phyloP scores from a whole-genome alignment of 179 eudicot species.

The Pouteria campechiana region DNA sequence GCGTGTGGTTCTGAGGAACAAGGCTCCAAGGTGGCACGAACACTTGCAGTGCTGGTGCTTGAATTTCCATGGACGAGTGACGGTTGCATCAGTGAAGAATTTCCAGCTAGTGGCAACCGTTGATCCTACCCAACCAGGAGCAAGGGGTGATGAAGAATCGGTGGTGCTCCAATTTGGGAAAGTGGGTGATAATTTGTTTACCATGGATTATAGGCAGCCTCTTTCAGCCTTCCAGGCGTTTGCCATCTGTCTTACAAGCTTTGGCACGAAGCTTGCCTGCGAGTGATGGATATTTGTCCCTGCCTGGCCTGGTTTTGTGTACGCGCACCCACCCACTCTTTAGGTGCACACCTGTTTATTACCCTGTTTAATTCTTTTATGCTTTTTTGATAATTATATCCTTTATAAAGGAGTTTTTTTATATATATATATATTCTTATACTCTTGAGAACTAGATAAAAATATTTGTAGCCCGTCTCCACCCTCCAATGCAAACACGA shows the following conservation, averaged over 20 bases:
- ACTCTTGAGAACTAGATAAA: too few species aligned
- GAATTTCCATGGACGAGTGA: constrained; percentile 95
- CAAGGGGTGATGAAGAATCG: constrained; percentile 74
- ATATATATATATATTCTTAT: too few species aligned
- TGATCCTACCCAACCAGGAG: constrained; percentile 82
- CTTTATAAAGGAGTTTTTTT: too few species aligned
- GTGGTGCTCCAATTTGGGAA: constrained; percentile 94
- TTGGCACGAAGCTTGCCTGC: constrained; percentile 93
- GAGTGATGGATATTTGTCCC: constrained; percentile 30
- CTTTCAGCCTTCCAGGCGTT: constrained; percentile 92
- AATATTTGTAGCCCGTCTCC: too few species aligned
- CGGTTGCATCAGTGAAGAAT: constrained; percentile 94
- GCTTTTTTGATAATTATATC: too few species aligned
- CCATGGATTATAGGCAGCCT: constrained; percentile 95
- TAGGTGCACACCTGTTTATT: too few species aligned
- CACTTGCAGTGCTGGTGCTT: constrained; percentile 97
- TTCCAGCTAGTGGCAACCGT: constrained; percentile 75
- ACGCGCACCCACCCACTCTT: too few species aligned
- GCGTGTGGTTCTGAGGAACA: constrained; percentile 53
- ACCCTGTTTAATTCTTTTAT: too few species aligned
- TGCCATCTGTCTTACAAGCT: constrained; percentile 93
- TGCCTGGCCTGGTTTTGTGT: too few species aligned
- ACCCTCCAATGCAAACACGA: too few species aligned
- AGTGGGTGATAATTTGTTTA: constrained; percentile 74
- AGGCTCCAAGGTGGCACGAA: constrained; percentile 95